Conservation (phyloP, 139 green algal genomes). For the Tetradesmus obliquus region DNA sequence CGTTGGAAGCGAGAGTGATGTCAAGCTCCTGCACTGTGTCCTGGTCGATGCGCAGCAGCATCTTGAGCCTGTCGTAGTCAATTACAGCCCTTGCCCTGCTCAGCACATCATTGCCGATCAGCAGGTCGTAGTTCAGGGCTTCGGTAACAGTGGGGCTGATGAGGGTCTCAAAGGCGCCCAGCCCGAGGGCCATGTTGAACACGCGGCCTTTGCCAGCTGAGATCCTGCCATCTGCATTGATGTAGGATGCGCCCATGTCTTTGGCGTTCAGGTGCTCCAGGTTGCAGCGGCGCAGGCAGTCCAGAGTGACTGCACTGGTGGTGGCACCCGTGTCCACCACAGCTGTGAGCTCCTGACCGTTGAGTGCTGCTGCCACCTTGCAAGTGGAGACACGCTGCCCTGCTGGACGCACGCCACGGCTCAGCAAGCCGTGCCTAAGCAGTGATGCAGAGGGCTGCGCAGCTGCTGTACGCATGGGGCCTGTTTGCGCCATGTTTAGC, state of each 20-base stretch:
- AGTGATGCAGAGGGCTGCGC: no score
- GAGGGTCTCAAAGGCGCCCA: not conserved
- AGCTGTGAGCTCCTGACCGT: not conserved
- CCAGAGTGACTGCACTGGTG: not conserved
- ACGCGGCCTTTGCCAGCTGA: not conserved
- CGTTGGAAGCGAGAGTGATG: not conserved
- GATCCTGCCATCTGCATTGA: not conserved
- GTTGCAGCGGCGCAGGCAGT: not conserved
- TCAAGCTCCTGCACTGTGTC: not conserved
- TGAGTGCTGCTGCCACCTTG: not conserved
- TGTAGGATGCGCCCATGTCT: not conserved
- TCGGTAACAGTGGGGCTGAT: not conserved
- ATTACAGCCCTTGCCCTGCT: not conserved
- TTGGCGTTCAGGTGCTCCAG: not conserved
- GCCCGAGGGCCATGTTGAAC: not conserved
- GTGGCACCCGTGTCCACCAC: constrained; percentile 20
- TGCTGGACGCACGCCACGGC: no score
- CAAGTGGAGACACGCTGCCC: not conserved
- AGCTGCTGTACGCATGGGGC: no score
- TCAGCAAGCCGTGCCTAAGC: no score
- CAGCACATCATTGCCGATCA: constrained; percentile 16
- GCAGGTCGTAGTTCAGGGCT: not conserved
- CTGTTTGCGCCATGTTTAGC: no score
- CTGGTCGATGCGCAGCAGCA: not conserved
- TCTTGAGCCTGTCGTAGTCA: constrained; percentile 6